Percentiles rank a stretch among this genome's conserved stretches.
phyloP scores from a whole-genome alignment of 305 asterid genomes.

The Withania somnifera region DNA sequence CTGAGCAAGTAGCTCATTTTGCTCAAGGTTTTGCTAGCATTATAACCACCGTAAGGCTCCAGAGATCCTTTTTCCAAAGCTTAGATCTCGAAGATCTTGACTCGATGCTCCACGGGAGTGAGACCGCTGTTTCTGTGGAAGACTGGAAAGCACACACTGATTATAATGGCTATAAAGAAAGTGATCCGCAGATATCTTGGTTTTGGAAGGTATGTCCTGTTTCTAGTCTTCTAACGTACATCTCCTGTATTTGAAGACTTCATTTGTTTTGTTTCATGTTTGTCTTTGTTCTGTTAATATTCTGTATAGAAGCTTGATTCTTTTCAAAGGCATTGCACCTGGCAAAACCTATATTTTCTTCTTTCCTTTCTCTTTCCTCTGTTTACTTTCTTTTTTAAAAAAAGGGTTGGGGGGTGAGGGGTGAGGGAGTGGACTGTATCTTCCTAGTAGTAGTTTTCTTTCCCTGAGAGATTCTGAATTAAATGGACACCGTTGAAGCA shows the following conservation, averaged over 20 bases:
- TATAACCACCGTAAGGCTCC: slow-evolving; percentile 24
- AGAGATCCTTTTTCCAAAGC: slow-evolving; percentile 56
- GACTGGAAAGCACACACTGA: slow-evolving; percentile 93
- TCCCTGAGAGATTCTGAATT: not conserved
- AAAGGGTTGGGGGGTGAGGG: not conserved
- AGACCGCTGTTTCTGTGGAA: slow-evolving; percentile 58
- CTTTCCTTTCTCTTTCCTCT: not conserved
- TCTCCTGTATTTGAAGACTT: not conserved
- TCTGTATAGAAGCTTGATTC: not conserved
- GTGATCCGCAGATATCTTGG: slow-evolving; percentile 81
- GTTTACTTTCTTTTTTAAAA: not conserved
- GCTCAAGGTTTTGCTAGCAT: slow-evolving; percentile 66
- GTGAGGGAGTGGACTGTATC: not conserved
- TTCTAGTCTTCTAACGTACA: not conserved
- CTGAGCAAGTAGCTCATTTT: slow-evolving; percentile 60
- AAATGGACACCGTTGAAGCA: not conserved
- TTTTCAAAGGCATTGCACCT: not conserved
- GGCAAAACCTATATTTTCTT: not conserved
- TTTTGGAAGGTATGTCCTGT: slow-evolving; percentile 73
- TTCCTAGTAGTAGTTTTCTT: not conserved
- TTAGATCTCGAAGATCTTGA: slow-evolving; percentile 74
- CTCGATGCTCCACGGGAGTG: slow-evolving; percentile 77
- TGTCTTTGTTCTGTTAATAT: not conserved
- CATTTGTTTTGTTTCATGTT: not conserved
- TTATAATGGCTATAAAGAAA: slow-evolving; percentile 58